Evolutionary conservation across 2,329 filamentous ascomycete genomes (phyloP).

Genomic region (Scortechinia acanthostroma): DNA sequence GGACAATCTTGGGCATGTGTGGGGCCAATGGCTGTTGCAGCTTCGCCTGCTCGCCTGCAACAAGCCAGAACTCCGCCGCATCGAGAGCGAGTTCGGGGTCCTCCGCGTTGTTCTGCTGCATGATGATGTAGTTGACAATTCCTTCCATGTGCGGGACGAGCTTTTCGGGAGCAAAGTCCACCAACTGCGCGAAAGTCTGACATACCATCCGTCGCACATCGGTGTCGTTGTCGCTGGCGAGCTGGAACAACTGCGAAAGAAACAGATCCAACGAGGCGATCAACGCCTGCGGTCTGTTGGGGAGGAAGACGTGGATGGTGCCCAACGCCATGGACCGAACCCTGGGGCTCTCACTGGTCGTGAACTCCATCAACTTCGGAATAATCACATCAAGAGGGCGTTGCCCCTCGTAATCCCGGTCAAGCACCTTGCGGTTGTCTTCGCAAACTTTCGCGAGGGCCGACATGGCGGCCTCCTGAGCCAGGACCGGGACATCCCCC

Average conservation of each 20-base stretch:
- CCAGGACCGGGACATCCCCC: conserved; percentile 60
- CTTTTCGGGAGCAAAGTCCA: conserved; percentile 84
- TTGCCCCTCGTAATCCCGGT: conserved; percentile 81
- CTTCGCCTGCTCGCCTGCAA: conserved; percentile 78
- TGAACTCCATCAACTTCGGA: conserved; percentile 83
- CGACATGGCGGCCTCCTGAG: conserved; percentile 88
- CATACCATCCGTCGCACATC: conserved; percentile 91
- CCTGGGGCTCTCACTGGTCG: conserved; percentile 66
- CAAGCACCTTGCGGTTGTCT: conserved; percentile 81
- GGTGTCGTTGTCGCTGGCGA: conserved; percentile 69
- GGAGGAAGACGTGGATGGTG: conserved; percentile 86
- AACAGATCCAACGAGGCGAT: conserved; percentile 74
- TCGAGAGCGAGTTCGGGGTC: conserved; percentile 88
- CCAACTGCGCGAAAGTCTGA: conserved; percentile 83
- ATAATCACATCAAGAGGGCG: conserved; percentile 81
- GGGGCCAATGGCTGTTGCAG: conserved; percentile 72
- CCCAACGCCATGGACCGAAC: conserved; percentile 75
- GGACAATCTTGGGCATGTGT: conserved; percentile 77
- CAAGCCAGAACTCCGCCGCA: conserved; percentile 95
- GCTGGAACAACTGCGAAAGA: conserved; percentile 73
- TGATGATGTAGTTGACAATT: conserved; percentile 85
- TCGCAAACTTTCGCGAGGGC: conserved; percentile 94
- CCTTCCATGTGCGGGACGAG: conserved; percentile 80
- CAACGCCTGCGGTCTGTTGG: conserved; percentile 76
- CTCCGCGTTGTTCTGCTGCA: conserved; percentile 72